Evolutionary conservation across 1,284 basidiomycete genomes (phyloP).

Genomic region (Lentinus polychrous): DNA sequence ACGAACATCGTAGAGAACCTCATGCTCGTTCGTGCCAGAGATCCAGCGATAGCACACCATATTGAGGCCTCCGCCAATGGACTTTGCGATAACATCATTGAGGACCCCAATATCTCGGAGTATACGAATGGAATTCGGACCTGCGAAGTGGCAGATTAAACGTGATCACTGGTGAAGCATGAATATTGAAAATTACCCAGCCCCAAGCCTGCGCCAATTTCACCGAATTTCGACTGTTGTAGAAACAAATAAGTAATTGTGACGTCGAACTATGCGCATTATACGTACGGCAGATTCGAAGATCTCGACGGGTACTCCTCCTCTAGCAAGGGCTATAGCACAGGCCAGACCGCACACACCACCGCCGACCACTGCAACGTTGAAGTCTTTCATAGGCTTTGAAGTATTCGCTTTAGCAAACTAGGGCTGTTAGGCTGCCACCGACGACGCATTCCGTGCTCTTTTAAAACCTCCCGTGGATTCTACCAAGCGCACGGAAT

Average conservation of each 20-base stretch:
- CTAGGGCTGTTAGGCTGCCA: background rate
- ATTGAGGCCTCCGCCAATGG: slow-evolving; percentile 1
- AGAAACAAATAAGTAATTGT: background rate
- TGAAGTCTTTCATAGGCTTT: slow-evolving; percentile 8
- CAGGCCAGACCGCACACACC: slow-evolving; percentile 15
- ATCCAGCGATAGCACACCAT: slow-evolving; percentile 12
- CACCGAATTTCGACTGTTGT: slow-evolving; percentile 8
- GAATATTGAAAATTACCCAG: slow-evolving; percentile 4
- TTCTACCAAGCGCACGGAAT: background rate
- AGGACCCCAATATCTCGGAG: slow-evolving; percentile 6
- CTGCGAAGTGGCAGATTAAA: slow-evolving; percentile 1
- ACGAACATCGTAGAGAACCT: slow-evolving; percentile 40
- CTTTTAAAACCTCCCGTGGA: background rate
- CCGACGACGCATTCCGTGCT: background rate
- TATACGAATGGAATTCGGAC: slow-evolving; percentile 9
- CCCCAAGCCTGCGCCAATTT: slow-evolving; percentile 11
- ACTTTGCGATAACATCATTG: slow-evolving; percentile 6
- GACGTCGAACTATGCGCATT: background rate
- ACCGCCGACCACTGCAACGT: slow-evolving; percentile 16
- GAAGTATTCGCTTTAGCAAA: background rate
- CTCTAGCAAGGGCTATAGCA: slow-evolving; percentile 13
- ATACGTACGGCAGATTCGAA: slow-evolving; percentile 16
- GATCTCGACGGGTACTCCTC: slow-evolving; percentile 13
- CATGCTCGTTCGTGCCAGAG: slow-evolving; percentile 34
- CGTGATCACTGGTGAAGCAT: background rate